phyloP scores from a whole-genome alignment of 352 stramenopile genomes.

The Globisporangium lucens region DNA sequence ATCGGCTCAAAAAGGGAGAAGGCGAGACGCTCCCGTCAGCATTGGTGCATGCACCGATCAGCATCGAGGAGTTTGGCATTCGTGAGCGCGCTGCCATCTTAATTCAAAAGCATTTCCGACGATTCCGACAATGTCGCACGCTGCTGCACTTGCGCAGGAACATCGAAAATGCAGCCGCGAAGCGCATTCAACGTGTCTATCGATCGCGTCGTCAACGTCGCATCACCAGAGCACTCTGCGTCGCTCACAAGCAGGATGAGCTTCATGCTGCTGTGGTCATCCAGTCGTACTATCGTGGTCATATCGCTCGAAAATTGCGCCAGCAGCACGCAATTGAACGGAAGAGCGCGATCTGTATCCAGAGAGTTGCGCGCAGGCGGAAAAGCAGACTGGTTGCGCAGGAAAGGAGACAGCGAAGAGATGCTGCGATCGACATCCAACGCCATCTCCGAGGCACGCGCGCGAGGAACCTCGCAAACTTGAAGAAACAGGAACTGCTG shows the following conservation, averaged over 20 bases:
- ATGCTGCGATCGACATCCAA: conserved; percentile 42
- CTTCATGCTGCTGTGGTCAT: conserved; percentile 21
- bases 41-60: conserved; percentile 17
- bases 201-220: conserved; percentile 29
- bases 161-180: conserved; percentile 24
- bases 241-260: conserved; percentile 25
- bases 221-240: conserved; percentile 31
- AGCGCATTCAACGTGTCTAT: conserved; percentile 39
- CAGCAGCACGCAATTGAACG: conserved; percentile 15
- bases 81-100: conserved; percentile 30
- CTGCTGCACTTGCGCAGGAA: conserved; percentile 21
- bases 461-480: conserved; percentile 13
- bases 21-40: conserved; percentile 9
- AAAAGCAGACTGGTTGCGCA: conserved; percentile 18
- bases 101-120: conserved; percentile 43
- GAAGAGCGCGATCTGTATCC: conserved; percentile 34
- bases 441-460: conserved; percentile 27
- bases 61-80: conserved; percentile 24
- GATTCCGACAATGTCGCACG: conserved; percentile 39
- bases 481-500: conserved; percentile 18
- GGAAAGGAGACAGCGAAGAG: neutral
- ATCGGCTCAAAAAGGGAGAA: conserved; percentile 13
- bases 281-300: conserved; percentile 30
- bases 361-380: conserved; percentile 31
- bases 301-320: conserved; percentile 22